Base-by-base conservation (phyloP, 108 stramenopile genomes). In the Stephanodiscus triporus region DNA sequence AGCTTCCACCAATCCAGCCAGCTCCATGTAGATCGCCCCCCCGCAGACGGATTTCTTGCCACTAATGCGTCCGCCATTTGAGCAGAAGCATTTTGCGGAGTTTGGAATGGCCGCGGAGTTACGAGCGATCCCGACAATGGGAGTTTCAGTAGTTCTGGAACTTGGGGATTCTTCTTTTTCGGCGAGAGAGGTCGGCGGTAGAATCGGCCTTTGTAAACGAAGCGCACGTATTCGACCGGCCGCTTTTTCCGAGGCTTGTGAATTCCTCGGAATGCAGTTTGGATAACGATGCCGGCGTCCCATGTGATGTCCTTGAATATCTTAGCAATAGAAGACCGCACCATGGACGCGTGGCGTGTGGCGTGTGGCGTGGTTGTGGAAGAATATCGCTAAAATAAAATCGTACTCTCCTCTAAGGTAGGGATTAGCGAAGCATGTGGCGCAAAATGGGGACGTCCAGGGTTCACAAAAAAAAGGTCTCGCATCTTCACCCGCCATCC, bases 1-100 rank as follows among this genome's bases (percentile, higher is more conserved):
- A 72, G 68, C 53, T 66, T 80, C 27, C 83, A 62, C 85, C 85
- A 92, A 45, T 70, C 72, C 16, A 26, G 63, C 78, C 78, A 79
- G 29, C 71, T 72, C 78, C 78, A 79, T 22, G 71, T 62, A 1
- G 30, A 10, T 57, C 67, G 71, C 23, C 65, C 50, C 2, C 29
- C 26, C 11, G 45, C 23, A 17, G 24, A 11, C 48, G 26, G 59
- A 45, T 24, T 26, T 56, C 24, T 43, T 9, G 65, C 54, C 29
- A 64, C 36, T 10, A 37, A 16, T 29, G 63, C 54, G 16, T 76
- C 59, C 14, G 59, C 47, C 16, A 47, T 43, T 22, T 60, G 47
- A 1, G 62, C 20, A 4, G 75, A 32, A 9, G 66, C 3, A 13
- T 47, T 47, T 1, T 62, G 51, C 1, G 76, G 68, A 6, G 68